Evolutionary conservation across 2,329 filamentous ascomycete species (phyloP).

Genomic region (Cladosporium sp.): DNA sequence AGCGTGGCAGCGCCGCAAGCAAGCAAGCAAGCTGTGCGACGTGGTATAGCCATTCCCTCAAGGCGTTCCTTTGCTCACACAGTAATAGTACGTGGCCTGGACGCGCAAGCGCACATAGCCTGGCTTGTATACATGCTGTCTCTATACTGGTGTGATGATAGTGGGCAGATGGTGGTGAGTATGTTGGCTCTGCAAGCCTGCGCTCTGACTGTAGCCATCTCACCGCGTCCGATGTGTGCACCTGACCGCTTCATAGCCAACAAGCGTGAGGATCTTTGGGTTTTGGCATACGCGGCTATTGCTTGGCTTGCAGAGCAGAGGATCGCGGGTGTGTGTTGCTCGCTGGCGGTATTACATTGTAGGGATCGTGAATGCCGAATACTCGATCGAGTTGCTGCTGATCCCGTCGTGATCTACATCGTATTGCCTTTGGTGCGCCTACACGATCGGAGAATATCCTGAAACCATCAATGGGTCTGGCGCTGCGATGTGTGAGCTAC

Average conservation of each 20-base stretch:
- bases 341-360: neutral
- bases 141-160: neutral
- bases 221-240: neutral
- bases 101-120: neutral
- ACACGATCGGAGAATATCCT: neutral
- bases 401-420: neutral
- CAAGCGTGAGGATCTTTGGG: neutral
- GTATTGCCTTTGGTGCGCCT: neutral
- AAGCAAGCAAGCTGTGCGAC: neutral
- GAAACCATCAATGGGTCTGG: neutral
- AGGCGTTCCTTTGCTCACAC: neutral
- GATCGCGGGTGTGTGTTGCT: neutral
- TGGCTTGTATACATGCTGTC: neutral
- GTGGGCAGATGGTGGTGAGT: neutral
- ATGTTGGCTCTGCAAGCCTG: neutral
- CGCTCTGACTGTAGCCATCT: neutral
- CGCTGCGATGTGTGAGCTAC: neutral
- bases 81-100: neutral
- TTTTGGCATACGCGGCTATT: neutral
- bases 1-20: neutral
- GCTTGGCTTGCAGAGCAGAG: neutral
- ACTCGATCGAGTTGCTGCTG: neutral
- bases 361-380: neutral
- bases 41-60: neutral
- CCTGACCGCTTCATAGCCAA: neutral